These are phyloP conservation scores for Corrigiola litoralis DNA, from an alignment of 179 eudicot species.

Conservation along the genomic window DNA sequence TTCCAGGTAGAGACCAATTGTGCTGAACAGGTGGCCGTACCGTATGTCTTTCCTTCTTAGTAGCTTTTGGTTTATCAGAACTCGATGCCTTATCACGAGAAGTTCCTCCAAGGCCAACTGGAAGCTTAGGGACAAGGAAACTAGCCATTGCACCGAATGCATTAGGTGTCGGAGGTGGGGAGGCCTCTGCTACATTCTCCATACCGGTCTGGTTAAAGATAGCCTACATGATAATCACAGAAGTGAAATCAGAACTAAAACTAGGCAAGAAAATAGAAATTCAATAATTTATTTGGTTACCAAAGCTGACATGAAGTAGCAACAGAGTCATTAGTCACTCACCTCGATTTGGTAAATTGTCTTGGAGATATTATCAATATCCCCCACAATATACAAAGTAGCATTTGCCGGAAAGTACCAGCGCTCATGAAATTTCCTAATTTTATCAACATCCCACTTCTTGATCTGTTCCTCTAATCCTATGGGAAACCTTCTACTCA, in stretches of 20 bases:
- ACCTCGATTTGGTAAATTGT: constrained; percentile 89
- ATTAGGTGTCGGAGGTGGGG: constrained; percentile 56
- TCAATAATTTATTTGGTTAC: background rate
- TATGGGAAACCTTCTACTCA: constrained; percentile 94
- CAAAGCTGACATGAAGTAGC: background rate
- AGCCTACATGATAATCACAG: constrained; percentile 45
- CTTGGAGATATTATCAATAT: constrained; percentile 74
- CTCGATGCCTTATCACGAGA: constrained; percentile 58
- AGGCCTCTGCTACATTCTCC: constrained; percentile 53
- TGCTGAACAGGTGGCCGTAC: constrained; percentile 93
- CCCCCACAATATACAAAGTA: constrained; percentile 94
- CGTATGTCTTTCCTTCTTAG: constrained; percentile 85
- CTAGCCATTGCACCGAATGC: constrained; percentile 98
- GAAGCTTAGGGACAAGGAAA: constrained; percentile 92
- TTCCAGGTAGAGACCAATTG: constrained; percentile 87
- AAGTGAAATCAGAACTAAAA: constrained; percentile 8
- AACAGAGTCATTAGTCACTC: constrained; percentile 23
- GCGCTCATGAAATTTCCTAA: constrained; percentile 90
- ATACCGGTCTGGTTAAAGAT: constrained; percentile 69
- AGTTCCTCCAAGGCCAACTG: constrained; percentile 65
- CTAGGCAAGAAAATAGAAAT: background rate
- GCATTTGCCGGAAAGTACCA: constrained; percentile 99
- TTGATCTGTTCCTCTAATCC: constrained; percentile 98
- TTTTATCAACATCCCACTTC: constrained; percentile 99
- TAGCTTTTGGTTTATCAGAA: constrained; percentile 57